Evolutionary conservation across 306 rosid genomes (phyloP), one percentile per base, ranked within the genome.

Genomic region (Hylodesmum podocarpum): DNA sequence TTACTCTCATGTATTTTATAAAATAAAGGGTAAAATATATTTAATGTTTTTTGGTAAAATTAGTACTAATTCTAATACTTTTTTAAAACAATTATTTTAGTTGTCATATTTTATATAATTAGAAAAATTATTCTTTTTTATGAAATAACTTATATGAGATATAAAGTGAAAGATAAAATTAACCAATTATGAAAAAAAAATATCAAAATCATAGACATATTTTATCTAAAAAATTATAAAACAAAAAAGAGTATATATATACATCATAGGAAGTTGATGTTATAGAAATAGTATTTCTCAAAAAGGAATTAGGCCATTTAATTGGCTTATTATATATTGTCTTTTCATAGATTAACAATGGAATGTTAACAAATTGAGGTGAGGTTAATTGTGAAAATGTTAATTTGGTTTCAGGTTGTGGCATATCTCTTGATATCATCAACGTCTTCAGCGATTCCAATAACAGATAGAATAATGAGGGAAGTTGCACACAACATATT

Each of bases 401-500:
- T n/a, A n/a, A n/a, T n/a, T 27, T 31, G 27, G 15, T 58, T 80
- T 81, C 86, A 94, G 97, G 73, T 88, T 1, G 72, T 78, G 75
- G 91, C 98, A 12, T 94, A 90, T 77, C 75, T 90, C 0, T 76
- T 91, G 85, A 72, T 94, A 55, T 94, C 96, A 53, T 73, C 97
- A 28, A 69, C 93, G 1, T 94, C 97, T 3, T 33, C 93, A 4
- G 90, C 89, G 0, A 67, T 83, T 77, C 91, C 96, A 2, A 0
- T 86, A 75, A 91, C 89, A 65, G 63, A 89, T 34, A 64, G 73
- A 13, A 78, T 90, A 13, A 78, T 90, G 84, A 85, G 97, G 29
- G 82, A 80, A 77, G 7, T 8, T 2, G 71, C 50, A 24, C 88
- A 87, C 73, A 83, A 82, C 55, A 39, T 75, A 41, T 94, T 94